A percentile compares a stretch with the other conserved stretches of the same genome.
Conservation (phyloP, 345 rosid genomes). For the Excoecaria agallocha region DNA sequence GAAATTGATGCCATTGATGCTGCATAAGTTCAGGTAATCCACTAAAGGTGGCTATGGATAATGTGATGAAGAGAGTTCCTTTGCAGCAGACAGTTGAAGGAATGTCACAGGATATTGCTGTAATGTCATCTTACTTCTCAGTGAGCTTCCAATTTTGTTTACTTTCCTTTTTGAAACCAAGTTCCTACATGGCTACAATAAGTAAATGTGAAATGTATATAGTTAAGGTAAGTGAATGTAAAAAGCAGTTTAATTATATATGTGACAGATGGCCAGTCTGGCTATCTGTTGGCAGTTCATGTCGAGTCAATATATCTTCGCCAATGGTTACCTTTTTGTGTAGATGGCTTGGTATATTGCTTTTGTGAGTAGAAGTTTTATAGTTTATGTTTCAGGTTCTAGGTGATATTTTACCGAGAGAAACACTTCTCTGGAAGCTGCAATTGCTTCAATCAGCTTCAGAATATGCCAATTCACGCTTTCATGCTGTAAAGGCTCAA, state of each 20-base stretch:
- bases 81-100: slow-evolving; percentile 40
- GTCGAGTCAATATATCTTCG: background rate
- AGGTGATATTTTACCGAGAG: slow-evolving; percentile 53
- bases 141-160: slow-evolving; percentile 36
- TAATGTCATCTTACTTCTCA: slow-evolving; percentile 45
- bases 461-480: slow-evolving; percentile 60
- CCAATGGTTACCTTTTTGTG: background rate
- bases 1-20: slow-evolving; percentile 7
- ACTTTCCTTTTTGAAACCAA: too few relatives aligned
- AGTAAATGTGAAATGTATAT: background rate
- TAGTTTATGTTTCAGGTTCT: slow-evolving; percentile 48
- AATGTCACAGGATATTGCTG: slow-evolving; percentile 44
- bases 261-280: background rate
- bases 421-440: slow-evolving; percentile 77
- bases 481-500: slow-evolving; percentile 65
- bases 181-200: background rate
- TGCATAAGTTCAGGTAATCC: slow-evolving; percentile 48
- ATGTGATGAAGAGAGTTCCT: slow-evolving; percentile 48
- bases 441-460: slow-evolving; percentile 62
- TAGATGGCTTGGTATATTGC: background rate
- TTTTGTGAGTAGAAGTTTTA: slow-evolving; percentile 17
- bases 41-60: slow-evolving; percentile 38
- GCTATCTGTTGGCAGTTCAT: background rate
- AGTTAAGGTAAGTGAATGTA: background rate
- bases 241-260: background rate